Evolutionary conservation across 2,329 filamentous ascomycete species (phyloP).

Genomic region (Scytalidium sp.): DNA sequence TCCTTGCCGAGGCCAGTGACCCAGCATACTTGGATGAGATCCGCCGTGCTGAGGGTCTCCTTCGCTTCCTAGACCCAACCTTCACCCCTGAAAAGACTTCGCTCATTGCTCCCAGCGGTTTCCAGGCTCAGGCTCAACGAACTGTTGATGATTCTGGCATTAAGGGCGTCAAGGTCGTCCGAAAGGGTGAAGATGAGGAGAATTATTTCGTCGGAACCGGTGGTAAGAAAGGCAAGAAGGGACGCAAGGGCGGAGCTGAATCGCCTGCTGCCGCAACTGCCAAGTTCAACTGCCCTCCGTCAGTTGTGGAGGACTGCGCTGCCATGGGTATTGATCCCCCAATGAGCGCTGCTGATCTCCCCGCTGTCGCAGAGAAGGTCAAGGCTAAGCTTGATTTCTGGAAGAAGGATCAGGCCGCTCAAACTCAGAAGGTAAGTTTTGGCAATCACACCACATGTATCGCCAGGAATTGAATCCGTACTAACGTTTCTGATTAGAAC

Average conservation of each 20-base stretch:
- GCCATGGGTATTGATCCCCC: slow-evolving; percentile 85
- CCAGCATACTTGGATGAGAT: slow-evolving; percentile 94
- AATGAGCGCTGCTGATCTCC: slow-evolving; percentile 79
- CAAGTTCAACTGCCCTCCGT: slow-evolving; percentile 84
- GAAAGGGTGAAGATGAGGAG: slow-evolving; percentile 86
- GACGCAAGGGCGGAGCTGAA: slow-evolving; percentile 44
- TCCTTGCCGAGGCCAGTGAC: slow-evolving; percentile 77
- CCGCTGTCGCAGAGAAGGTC: slow-evolving; percentile 79
- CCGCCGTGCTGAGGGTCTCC: slow-evolving; percentile 78
- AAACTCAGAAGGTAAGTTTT: slow-evolving; percentile 81
- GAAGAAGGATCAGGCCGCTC: slow-evolving; percentile 84
- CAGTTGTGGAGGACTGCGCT: slow-evolving; percentile 85
- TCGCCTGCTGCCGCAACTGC: slow-evolving; percentile 45
- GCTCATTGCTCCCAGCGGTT: slow-evolving; percentile 64
- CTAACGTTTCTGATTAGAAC: slow-evolving; percentile 61
- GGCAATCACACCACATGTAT: background rate
- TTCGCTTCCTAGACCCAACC: slow-evolving; percentile 85
- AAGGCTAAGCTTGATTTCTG: slow-evolving; percentile 88
- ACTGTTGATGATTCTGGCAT: slow-evolving; percentile 81
- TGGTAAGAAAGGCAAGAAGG: slow-evolving; percentile 85
- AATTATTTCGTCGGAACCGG: slow-evolving; percentile 74
- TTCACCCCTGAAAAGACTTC: slow-evolving; percentile 63
- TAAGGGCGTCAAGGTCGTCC: slow-evolving; percentile 79
- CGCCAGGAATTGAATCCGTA: slow-evolving; percentile 10
- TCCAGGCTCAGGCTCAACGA: slow-evolving; percentile 75